Base-by-base conservation (phyloP, 2,329 filamentous ascomycete species). In the Epichloe hybrida region DNA sequence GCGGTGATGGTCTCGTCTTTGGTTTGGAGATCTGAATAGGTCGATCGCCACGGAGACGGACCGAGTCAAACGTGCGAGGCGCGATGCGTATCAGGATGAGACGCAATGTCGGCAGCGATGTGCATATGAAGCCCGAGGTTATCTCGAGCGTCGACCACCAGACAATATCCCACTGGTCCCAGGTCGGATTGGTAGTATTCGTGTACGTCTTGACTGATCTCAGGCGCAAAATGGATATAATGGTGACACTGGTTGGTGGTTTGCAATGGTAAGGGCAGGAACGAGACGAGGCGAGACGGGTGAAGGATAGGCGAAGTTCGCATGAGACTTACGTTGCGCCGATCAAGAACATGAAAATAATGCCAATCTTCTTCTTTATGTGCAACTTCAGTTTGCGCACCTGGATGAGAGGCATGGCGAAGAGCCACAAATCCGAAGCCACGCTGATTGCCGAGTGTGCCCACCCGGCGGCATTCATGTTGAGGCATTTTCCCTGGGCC, bases 61-160 rank as follows among this genome's bases (percentile, higher is more conserved):
- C 48, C 9, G 21, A 8, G 12, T 20, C 46, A 5, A 47, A 47
- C 8, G 17, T 23, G 17, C 36, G 42, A 4, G 48, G 48, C 48
- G 23, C n/a, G 3, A 50, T 45, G 27, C 41, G 50, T 7, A 52
- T 43, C 12, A 52, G 23, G n/a, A 52, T 44, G 40, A 49, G 50
- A 1, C 50, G 46, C 9, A 48, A 11, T 1, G 50, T 31, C 11
- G 50, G 50, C 23, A 52, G 23, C 11, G 38, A 49, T 4, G 46
- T 43, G 50, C 50, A 52, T n/a, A 52, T 50, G 31, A 50, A 46
- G 17, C 49, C 49, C 6, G 42, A 37, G 9, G 21, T 38, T 12
- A 52, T 41, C n/a, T 52, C 50, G 9, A 49, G n/a, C 11, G 42
- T 27, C 9, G 50, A 52, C 50, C 50, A 52, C 37, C 34, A 52